These are phyloP conservation scores for Rhododendron mucronatum DNA, from an alignment of 148 eudicot species.

Conservation along the genomic window DNA sequence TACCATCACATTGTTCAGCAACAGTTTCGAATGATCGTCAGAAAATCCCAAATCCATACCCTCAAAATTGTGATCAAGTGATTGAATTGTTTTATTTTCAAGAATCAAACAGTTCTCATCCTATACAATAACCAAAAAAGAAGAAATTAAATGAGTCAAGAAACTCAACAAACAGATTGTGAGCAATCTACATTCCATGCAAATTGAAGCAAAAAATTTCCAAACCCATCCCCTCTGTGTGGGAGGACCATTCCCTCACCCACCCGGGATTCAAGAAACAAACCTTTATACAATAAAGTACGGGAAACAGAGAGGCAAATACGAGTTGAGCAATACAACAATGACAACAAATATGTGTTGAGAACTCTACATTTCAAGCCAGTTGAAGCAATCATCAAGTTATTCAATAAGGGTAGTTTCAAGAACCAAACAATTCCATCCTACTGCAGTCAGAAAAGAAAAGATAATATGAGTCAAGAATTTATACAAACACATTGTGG, in stretches of 20 bases:
- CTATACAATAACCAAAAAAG: constrained; percentile 23
- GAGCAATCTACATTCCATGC: background rate
- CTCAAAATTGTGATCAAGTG: constrained; percentile 19
- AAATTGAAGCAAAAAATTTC: constrained; percentile 2
- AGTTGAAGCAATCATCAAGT: constrained; percentile 9
- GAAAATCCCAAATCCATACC: constrained; percentile 22
- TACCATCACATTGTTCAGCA: constrained; percentile 16
- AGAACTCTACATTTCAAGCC: background rate
- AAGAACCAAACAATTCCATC: constrained; percentile 21
- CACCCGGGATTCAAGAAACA: background rate
- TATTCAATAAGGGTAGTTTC: constrained; percentile 18
- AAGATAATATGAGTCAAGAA: constrained; percentile 6
- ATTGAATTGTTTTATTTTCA: constrained; percentile 18
- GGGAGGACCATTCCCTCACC: no score
- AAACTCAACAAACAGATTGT: background rate
- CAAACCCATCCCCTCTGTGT: background rate
- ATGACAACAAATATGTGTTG: background rate
- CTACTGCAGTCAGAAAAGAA: constrained; percentile 26
- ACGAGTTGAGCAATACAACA: background rate
- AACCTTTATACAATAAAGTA: background rate
- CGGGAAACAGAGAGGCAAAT: background rate
- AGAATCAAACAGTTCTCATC: constrained; percentile 24
- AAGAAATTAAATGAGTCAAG: background rate
- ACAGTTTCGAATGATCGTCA: constrained; percentile 20
- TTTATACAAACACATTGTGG: constrained; percentile 4